Percentiles rank a stretch among this genome's conserved stretches.
These are phyloP conservation scores for Psilocybe azurescens DNA, from an alignment of 768 basidiomycete genomes.

Conservation along the genomic window DNA sequence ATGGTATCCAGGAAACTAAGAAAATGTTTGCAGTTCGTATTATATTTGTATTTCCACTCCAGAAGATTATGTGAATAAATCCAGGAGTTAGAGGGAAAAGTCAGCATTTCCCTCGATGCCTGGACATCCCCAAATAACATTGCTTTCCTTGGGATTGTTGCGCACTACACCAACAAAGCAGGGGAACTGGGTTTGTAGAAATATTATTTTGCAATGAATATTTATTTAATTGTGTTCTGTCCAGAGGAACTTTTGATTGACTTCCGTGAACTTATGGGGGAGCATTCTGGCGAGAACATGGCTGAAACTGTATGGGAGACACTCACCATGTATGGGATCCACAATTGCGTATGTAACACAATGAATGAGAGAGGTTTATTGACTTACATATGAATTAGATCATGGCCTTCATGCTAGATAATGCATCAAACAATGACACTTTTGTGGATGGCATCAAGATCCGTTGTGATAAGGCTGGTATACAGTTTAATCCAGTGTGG, in stretches of 20 bases:
- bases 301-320: conserved; percentile 36
- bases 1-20: conserved; percentile 9
- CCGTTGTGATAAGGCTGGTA: conserved; percentile 14
- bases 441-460: conserved; percentile 26
- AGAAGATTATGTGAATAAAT: not conserved
- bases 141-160: conserved; percentile 34
- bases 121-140: conserved; percentile 36
- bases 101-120: conserved; percentile 32
- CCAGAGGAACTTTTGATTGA: conserved; percentile 41
- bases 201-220: not conserved
- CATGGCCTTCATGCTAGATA: conserved; percentile 38
- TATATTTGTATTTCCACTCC: not conserved
- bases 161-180: conserved; percentile 30
- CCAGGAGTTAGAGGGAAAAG: conserved; percentile 17
- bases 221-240: not conserved
- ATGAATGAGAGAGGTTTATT: too few species aligned
- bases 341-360: too few species aligned
- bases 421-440: conserved; percentile 43
- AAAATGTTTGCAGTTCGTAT: conserved; percentile 24
- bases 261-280: conserved; percentile 37
- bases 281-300: conserved; percentile 40
- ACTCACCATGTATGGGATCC: conserved; percentile 25
- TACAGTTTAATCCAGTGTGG: conserved; percentile 27
- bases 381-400: conserved; percentile 20
- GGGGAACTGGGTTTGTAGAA: conserved; percentile 24